Conservation (phyloP, 2,329 filamentous ascomycete genomes). For the Curvularia spicifera region DNA sequence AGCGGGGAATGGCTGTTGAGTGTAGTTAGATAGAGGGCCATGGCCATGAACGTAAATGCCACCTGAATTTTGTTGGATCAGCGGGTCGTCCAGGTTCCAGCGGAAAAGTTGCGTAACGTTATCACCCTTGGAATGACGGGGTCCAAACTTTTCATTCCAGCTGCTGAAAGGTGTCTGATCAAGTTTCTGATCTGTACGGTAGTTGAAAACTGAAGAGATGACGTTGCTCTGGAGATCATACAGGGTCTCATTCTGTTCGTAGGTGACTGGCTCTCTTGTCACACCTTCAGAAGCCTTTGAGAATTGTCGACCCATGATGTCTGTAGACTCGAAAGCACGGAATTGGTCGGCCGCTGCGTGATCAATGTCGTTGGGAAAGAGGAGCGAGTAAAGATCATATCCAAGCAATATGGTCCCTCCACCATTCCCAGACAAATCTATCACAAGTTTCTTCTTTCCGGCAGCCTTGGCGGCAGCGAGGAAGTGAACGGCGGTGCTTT, state of each 20-base stretch:
- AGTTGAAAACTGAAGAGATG: slow-evolving; percentile 55
- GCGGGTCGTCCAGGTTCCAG: slow-evolving; percentile 55
- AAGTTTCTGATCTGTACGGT: slow-evolving; percentile 55
- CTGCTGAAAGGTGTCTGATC: slow-evolving; percentile 56
- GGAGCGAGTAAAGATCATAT: slow-evolving; percentile 66
- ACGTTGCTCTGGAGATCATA: slow-evolving; percentile 38
- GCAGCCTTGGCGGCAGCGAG: slow-evolving; percentile 54
- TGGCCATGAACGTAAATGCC: slow-evolving; percentile 44
- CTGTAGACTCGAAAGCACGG: slow-evolving; percentile 57
- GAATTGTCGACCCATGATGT: slow-evolving; percentile 53
- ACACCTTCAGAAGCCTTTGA: slow-evolving; percentile 27
- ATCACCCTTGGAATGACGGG: slow-evolving; percentile 53
- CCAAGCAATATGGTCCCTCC: slow-evolving; percentile 66
- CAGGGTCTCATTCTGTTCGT: neutral
- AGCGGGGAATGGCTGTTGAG: slow-evolving; percentile 51
- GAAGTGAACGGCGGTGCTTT: slow-evolving; percentile 51
- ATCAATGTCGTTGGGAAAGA: slow-evolving; percentile 58
- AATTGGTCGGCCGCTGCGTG: slow-evolving; percentile 60
- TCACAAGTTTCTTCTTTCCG: slow-evolving; percentile 65
- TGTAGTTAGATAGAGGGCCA: slow-evolving; percentile 52
- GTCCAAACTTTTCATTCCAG: slow-evolving; percentile 57
- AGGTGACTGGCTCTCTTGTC: slow-evolving; percentile 1
- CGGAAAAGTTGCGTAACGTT: slow-evolving; percentile 64
- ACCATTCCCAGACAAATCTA: slow-evolving; percentile 65
- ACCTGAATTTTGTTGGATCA: slow-evolving; percentile 45